Conservation (phyloP, 2,329 filamentous ascomycete genomes). For the Neonectria faginata region DNA sequence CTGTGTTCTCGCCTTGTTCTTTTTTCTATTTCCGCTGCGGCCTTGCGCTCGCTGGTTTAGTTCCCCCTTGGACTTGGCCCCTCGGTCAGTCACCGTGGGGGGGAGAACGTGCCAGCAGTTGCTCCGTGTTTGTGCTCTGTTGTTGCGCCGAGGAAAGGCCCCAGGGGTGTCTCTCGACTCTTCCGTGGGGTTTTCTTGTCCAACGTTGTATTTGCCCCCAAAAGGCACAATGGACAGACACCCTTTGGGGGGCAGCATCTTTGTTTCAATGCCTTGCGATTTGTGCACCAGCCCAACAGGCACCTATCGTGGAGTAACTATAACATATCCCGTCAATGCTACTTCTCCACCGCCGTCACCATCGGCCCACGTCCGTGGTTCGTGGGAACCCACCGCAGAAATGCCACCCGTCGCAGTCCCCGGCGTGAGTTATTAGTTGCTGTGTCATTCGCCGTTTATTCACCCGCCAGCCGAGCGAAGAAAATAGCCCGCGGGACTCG, state of each 20-base stretch:
- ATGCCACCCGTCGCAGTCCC: conserved; percentile 1
- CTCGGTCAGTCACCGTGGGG: conserved; percentile 14
- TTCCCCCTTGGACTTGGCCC: conserved; percentile 1
- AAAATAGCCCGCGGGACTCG: neutral
- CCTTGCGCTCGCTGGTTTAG: conserved; percentile 10
- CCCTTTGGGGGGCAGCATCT: neutral
- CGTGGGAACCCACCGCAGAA: conserved; percentile 22
- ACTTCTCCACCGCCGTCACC: conserved; percentile 6
- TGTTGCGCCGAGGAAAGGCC: conserved; percentile 13
- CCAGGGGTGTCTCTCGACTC: neutral
- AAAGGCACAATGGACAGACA: neutral
- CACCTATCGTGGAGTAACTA: conserved; percentile 2
- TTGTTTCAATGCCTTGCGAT: neutral
- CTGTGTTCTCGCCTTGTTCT: neutral
- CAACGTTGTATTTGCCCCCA: neutral
- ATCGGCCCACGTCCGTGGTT: conserved; percentile 37
- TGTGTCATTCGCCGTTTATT: conserved; percentile 14
- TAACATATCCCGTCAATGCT: conserved; percentile 18
- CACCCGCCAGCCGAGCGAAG: conserved; percentile 1
- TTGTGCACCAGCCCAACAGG: neutral
- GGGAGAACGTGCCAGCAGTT: neutral
- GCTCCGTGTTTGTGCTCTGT: conserved; percentile 6
- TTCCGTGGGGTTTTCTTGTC: neutral
- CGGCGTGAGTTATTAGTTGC: neutral
- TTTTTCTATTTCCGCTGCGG: conserved; percentile 5